Evolutionary conservation across 352 stramenopile genomes (phyloP), one percentile per base, ranked within the genome.

Genomic region (Phytophthora europaea): DNA sequence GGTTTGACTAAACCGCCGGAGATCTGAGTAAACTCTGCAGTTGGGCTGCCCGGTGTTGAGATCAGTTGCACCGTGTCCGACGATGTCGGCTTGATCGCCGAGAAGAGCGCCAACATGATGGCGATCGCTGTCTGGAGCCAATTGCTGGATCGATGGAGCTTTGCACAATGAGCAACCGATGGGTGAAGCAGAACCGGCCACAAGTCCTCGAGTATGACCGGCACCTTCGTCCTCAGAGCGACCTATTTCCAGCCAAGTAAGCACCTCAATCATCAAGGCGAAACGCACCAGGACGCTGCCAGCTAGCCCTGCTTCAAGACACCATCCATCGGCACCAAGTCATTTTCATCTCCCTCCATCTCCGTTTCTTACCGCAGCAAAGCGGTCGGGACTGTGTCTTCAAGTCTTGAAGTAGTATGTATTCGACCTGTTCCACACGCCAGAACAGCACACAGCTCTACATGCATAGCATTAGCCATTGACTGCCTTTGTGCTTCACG

Each of bases 91-190:
- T 76, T 82, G 0, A 52, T 59, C 20, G 58, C 48, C 26, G 75
- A 79, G 57, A 82, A 74, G 63, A 74, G 33, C 31, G 66, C 59
- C 38, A 75, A 20, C 75, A 82, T 82, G 22, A 10, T 61, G 43
- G 15, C 10, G 20, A 9, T 45, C 31, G 53, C 3, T 26, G 23
- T 6, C n/a, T 55, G 9, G 51, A 18, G n/a, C 26, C 16, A 23
- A 26, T 55, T 57, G 64, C 51, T 62, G 64, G 51, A 38, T 60
- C 55, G 58, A 52, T 66, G 64, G 51, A 58, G 54, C 55, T 51
- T 73, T n/a, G 61, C 58, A 55, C 52, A 73, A 20, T 76, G 70
- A 48, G 45, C 34, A 65, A 52, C 12, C 33, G 10, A 16, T 16
- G 2, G 22, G 15, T 38, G 2, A 22, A 51, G 34, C 5, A 3